Conservation (phyloP, 352 stramenopile species). For the Pelagophyceae sp. region DNA sequence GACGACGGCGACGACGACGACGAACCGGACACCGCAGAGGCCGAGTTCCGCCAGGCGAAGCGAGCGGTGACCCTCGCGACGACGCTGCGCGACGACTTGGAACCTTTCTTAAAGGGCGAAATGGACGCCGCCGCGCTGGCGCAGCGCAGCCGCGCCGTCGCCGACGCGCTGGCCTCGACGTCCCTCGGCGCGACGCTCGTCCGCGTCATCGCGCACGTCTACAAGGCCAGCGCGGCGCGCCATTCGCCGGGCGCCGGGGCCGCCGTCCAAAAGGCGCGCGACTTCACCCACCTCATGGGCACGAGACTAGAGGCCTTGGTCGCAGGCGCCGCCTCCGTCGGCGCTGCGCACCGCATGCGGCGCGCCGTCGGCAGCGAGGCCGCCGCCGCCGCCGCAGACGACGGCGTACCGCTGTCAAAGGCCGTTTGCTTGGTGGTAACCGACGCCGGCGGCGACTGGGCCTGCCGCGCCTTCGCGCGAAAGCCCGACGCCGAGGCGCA, state of each 20-base stretch:
- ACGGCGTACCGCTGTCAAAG: background rate
- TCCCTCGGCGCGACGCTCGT: slow-evolving; percentile 1
- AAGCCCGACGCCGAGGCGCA: background rate
- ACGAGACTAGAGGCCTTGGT: background rate
- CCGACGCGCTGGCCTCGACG: background rate
- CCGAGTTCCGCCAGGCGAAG: background rate
- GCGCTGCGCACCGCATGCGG: background rate
- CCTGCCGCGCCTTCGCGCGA: background rate
- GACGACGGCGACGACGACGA: background rate
- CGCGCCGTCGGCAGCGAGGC: background rate
- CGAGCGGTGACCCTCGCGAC: background rate
- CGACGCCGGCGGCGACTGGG: background rate
- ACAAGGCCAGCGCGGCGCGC: no score
- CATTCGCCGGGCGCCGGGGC: no score
- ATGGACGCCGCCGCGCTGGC: background rate
- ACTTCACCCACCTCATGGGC: background rate
- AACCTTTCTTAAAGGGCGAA: background rate
- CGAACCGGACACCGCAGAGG: background rate
- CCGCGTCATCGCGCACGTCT: background rate
- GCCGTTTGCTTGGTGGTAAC: background rate
- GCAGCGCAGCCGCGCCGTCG: background rate
- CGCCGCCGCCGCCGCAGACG: background rate
- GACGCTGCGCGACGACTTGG: background rate
- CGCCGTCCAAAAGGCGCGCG: no score
- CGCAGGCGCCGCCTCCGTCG: no score